Conservation (phyloP, 2,329 filamentous ascomycete species). For the Ceratocystis alfenasii region DNA sequence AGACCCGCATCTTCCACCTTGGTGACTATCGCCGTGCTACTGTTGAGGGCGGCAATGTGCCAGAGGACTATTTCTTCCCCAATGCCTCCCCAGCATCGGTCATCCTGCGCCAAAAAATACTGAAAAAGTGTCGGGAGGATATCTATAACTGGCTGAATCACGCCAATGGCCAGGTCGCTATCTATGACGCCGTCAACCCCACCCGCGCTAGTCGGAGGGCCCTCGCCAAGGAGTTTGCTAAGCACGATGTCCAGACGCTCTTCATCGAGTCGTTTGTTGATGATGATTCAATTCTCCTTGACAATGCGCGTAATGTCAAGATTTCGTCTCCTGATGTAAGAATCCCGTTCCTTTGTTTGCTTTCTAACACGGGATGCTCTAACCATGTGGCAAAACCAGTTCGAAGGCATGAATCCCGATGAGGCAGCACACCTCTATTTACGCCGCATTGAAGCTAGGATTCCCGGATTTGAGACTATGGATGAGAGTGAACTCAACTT, state of each 20-base stretch:
- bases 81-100: constrained; percentile 87
- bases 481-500: constrained; percentile 87
- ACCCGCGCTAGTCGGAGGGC: constrained; percentile 69
- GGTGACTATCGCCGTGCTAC: constrained; percentile 93
- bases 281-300: constrained; percentile 83
- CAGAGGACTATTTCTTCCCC: constrained; percentile 95
- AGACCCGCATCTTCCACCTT: constrained; percentile 93
- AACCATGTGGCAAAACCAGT: constrained; percentile 38
- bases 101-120: constrained; percentile 88
- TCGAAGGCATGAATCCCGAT: constrained; percentile 79
- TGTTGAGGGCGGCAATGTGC: constrained; percentile 69
- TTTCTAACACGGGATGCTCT: background rate
- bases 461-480: constrained; percentile 96
- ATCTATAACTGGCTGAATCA: constrained; percentile 94
- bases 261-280: constrained; percentile 96
- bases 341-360: background rate
- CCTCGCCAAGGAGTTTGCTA: constrained; percentile 91
- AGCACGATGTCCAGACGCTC: constrained; percentile 91
- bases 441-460: constrained; percentile 76
- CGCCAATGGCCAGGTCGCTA: constrained; percentile 94
- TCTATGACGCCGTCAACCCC: constrained; percentile 96
- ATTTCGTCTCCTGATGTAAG: constrained; percentile 89
- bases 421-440: constrained; percentile 90
- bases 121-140: constrained; percentile 94
- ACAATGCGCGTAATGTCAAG: constrained; percentile 95